Evolutionary conservation across 306 rosid genomes (phyloP).

Genomic region (Glycine soja): DNA sequence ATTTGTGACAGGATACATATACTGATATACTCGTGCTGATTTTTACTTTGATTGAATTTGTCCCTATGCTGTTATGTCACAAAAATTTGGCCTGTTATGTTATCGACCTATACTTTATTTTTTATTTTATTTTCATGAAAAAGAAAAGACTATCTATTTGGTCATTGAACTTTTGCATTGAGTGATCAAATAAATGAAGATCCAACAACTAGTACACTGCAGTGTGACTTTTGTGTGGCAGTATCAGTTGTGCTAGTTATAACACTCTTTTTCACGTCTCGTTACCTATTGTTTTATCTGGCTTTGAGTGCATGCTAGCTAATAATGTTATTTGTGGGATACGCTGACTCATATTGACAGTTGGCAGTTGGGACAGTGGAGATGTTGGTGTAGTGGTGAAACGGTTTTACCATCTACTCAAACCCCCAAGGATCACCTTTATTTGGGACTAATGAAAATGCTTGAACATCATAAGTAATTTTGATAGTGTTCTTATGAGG

Average conservation of each 20-base stretch:
- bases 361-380: background rate
- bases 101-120: background rate
- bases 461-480: constrained; percentile 2
- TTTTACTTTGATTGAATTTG: background rate
- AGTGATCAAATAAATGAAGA: background rate
- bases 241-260: background rate
- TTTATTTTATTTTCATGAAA: background rate
- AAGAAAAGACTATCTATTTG: background rate
- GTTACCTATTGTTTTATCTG: background rate
- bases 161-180: background rate
- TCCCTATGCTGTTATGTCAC: background rate
- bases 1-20: too few species aligned
- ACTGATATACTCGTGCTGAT: background rate
- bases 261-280: background rate
- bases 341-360: background rate
- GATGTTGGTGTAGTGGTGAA: too few species aligned
- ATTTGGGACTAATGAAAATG: background rate
- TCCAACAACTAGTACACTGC: background rate
- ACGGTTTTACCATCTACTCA: too few species aligned
- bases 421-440: background rate
- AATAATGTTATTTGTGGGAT: background rate
- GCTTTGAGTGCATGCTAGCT: background rate
- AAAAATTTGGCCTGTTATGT: background rate
- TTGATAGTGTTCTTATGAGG: background rate
- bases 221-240: background rate